Evolutionary conservation across 805 yeast genomes (phyloP).

Genomic region (Yarrowia sp.): DNA sequence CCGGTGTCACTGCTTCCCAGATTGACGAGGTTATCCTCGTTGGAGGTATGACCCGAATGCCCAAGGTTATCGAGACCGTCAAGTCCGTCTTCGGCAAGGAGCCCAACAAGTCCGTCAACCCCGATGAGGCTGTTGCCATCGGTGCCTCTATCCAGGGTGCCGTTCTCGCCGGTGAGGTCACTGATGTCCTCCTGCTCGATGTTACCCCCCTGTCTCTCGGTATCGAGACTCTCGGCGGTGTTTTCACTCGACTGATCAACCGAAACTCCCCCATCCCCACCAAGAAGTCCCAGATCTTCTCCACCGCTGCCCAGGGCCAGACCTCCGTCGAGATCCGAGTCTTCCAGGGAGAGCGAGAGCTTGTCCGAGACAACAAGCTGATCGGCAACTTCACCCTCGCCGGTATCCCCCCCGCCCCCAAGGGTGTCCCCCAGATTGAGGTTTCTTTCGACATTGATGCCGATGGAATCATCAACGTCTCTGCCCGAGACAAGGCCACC

Average conservation of each 20-base stretch:
- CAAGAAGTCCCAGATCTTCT: conserved; percentile 93
- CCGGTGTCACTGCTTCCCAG: conserved; percentile 62
- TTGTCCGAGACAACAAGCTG: conserved; percentile 95
- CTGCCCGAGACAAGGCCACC: conserved; percentile 90
- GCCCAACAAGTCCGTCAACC: conserved; percentile 90
- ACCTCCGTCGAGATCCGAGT: conserved; percentile 96
- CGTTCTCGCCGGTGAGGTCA: conserved; percentile 90
- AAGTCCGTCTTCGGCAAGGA: conserved; percentile 73
- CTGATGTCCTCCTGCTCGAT: conserved; percentile 84
- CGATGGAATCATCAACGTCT: conserved; percentile 94
- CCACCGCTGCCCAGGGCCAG: conserved; percentile 95
- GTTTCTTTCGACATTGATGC: conserved; percentile 96
- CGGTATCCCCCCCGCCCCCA: conserved; percentile 94
- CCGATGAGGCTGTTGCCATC: conserved; percentile 90
- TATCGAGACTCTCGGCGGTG: conserved; percentile 98
- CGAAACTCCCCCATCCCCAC: conserved; percentile 97
- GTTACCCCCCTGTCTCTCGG: conserved; percentile 89
- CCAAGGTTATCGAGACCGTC: conserved; percentile 77
- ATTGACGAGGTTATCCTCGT: conserved; percentile 79
- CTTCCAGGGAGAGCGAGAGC: conserved; percentile 99
- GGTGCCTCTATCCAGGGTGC: conserved; percentile 99
- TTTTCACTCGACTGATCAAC: conserved; percentile 85
- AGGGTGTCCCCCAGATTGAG: conserved; percentile 92
- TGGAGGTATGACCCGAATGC: conserved; percentile 93
- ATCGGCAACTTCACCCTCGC: conserved; percentile 94